Base-by-base conservation (phyloP, 139 green algal species). In the Pseudopediastrum boryanum region DNA sequence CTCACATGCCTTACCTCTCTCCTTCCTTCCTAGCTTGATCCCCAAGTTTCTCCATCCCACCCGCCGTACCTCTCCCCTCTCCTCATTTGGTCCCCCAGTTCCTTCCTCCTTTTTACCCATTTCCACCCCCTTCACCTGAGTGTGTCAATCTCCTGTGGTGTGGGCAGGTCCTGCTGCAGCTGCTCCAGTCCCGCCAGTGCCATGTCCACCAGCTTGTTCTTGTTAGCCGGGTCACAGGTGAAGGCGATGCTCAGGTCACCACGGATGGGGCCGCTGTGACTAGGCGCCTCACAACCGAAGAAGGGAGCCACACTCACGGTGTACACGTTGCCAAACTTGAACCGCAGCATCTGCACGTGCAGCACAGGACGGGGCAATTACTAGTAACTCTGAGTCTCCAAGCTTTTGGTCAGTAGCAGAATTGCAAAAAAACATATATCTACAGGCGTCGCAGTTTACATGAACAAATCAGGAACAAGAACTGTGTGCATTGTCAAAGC, bases 191-290 rank as follows among this genome's bases (percentile, higher is more conserved):
- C 86, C 35, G 78, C 59, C 70, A 96, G 72, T 4, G 88, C 88
- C 76, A 94, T 69, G 44, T 89, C 84, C 63, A 90, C 81, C 66
- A 95, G 86, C 1, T 58, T 64, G 8, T 76, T 27, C 33, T 84
- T 86, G 61, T 83, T 85, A 48, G 79, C 83, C 0, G 94, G 94
- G 80, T 92, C 91, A 81, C 94, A 98, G 6, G 84, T 90, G 83
- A 97, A 98, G 38, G 59, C 77, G 68, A 98, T 88, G 39, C 86
- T 87, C 46, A 97, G 66, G 63, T 97, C 92, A 2, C 92, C 93
- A 9, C 78, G 71, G 12, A 91, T 39, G 29, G 36, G 59, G 71
- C 82, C 89, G 3, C 68, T 65, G 46, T 65, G 80, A 7, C 71
- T 86, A 4, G 93, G 92, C 1, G 91, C 73, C 48, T 90, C 83